Evolutionary conservation across 2,329 filamentous ascomycete genomes (phyloP).

Genomic region (Sarocladiaceae sp.): DNA sequence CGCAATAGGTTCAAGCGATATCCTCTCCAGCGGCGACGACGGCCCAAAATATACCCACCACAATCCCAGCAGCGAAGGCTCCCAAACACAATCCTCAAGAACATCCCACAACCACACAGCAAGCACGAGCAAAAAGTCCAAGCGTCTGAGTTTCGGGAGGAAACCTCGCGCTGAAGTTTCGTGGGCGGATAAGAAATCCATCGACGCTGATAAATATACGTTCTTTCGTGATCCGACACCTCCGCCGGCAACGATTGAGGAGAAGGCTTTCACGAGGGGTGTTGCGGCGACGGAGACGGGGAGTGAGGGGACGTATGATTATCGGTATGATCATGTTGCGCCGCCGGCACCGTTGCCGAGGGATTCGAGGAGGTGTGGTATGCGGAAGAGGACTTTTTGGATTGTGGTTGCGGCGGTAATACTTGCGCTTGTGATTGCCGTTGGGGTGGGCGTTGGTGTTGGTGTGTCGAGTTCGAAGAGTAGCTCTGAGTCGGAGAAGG

Average conservation of each 20-base stretch:
- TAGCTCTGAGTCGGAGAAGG: background rate
- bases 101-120: background rate
- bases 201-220: background rate
- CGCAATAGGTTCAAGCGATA: constrained; percentile 3
- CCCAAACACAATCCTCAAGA: background rate
- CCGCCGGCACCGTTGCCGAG: constrained; percentile 19
- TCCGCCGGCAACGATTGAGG: background rate
- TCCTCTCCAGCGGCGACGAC: constrained; percentile 1
- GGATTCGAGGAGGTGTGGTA: constrained; percentile 17
- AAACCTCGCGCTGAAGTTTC: constrained; percentile 3
- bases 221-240: constrained; percentile 9
- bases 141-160: constrained; percentile 5
- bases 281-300: background rate
- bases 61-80: background rate
- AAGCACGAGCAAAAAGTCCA: constrained; percentile 6
- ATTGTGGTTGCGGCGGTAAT: constrained; percentile 25
- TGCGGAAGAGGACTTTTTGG: constrained; percentile 31
- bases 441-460: constrained; percentile 31
- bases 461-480: constrained; percentile 9
- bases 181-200: constrained; percentile 3
- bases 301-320: constrained; percentile 16
- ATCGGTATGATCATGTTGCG: constrained; percentile 19
- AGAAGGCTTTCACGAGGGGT: background rate
- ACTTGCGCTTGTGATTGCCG: constrained; percentile 35
- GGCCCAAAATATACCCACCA: background rate